These are phyloP conservation scores for Boletus vinaceobasis DNA, from an alignment of 768 basidiomycete genomes.

Conservation along the genomic window DNA sequence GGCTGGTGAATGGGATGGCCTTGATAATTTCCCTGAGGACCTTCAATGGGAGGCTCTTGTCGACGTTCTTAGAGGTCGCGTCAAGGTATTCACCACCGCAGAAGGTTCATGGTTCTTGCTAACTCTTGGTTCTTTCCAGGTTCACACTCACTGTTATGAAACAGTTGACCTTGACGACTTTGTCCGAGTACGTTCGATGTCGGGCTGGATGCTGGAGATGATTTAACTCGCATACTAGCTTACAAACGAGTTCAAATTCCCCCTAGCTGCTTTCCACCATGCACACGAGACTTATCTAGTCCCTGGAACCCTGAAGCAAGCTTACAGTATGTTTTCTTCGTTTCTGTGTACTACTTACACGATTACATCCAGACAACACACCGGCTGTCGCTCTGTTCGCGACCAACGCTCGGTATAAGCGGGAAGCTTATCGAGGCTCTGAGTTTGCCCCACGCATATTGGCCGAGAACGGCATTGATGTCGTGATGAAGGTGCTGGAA, in stretches of 20 bases:
- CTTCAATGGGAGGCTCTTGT: conserved; percentile 74
- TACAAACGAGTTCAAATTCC: conserved; percentile 87
- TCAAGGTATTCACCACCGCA: conserved; percentile 47
- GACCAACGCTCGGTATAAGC: conserved; percentile 66
- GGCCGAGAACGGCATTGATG: conserved; percentile 51
- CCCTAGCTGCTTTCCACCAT: conserved; percentile 79
- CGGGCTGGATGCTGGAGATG: neutral
- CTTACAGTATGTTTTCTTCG: conserved; percentile 39
- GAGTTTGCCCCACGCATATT: conserved; percentile 64
- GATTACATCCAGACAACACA: conserved; percentile 37
- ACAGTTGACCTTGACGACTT: conserved; percentile 68
- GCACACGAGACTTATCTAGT: conserved; percentile 92
- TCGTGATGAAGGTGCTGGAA: conserved; percentile 55
- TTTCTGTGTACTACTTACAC: neutral
- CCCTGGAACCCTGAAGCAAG: conserved; percentile 72
- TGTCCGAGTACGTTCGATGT: conserved; percentile 50
- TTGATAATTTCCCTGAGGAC: conserved; percentile 64
- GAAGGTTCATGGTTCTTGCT: neutral
- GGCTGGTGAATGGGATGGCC: conserved; percentile 36
- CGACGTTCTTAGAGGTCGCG: conserved; percentile 81
- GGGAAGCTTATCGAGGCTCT: conserved; percentile 60
- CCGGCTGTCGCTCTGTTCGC: conserved; percentile 82
- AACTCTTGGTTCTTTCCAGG: conserved; percentile 11
- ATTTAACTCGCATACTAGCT: conserved; percentile 44
- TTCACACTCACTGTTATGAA: conserved; percentile 45